A percentile compares a stretch with the other conserved stretches of the same genome.
These are phyloP conservation scores for Picochlorum sp. DNA, from an alignment of 139 green algal genomes.

Conservation along the genomic window DNA sequence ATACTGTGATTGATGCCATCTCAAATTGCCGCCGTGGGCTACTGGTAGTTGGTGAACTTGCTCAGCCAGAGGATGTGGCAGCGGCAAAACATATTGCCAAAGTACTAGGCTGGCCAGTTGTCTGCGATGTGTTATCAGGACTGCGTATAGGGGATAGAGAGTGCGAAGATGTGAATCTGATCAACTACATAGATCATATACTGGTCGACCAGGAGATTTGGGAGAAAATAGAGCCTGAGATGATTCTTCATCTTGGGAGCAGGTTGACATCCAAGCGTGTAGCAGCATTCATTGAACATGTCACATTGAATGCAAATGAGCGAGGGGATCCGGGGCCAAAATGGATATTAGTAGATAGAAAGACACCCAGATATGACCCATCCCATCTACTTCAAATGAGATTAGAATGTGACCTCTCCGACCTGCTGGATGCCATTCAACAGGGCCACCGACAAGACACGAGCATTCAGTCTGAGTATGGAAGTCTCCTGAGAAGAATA, in stretches of 20 bases:
- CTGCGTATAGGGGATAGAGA: slow-evolving; percentile 39
- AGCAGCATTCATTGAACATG: slow-evolving; percentile 67
- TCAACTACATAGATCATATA: slow-evolving; percentile 73
- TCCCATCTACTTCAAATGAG: slow-evolving; percentile 31
- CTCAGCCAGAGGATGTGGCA: slow-evolving; percentile 35
- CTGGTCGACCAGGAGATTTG: slow-evolving; percentile 46
- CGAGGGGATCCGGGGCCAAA: not conserved
- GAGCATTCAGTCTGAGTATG: not conserved
- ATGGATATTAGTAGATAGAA: slow-evolving; percentile 42
- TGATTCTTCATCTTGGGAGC: slow-evolving; percentile 71
- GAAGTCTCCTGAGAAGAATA: slow-evolving; percentile 28
- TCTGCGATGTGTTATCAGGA: slow-evolving; percentile 78
- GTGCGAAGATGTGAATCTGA: slow-evolving; percentile 13
- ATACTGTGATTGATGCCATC: not conserved
- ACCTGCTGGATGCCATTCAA: too few species aligned
- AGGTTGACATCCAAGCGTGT: slow-evolving; percentile 84
- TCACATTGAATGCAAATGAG: slow-evolving; percentile 20
- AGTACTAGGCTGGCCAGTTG: slow-evolving; percentile 75
- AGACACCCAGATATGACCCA: slow-evolving; percentile 64
- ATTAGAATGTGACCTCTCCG: too few species aligned
- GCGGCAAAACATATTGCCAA: slow-evolving; percentile 41
- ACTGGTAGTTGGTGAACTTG: slow-evolving; percentile 71
- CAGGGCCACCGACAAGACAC: slow-evolving; percentile 1
- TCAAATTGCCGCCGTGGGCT: slow-evolving; percentile 32
- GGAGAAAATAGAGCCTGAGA: slow-evolving; percentile 55